These are phyloP conservation scores for Lithospermum erythrorhizon DNA, from an alignment of 257 asterid genomes.

Conservation along the genomic window DNA sequence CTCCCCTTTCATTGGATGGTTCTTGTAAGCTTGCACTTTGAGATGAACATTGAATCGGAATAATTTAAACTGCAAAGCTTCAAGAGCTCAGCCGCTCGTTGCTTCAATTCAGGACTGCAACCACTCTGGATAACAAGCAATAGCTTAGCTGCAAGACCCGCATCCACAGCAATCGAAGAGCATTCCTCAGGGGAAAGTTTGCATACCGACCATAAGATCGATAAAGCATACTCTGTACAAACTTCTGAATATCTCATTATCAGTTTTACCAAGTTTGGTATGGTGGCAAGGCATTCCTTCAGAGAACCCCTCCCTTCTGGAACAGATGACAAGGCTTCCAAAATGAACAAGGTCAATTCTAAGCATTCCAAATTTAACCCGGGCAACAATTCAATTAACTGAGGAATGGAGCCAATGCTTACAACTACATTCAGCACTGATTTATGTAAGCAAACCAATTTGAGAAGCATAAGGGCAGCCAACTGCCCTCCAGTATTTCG, in stretches of 20 bases:
- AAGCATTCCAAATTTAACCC: conserved; percentile 34
- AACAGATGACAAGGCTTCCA: conserved; percentile 36
- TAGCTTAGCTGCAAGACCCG: conserved; percentile 61
- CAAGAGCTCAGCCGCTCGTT: conserved; percentile 57
- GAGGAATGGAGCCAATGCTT: conserved; percentile 51
- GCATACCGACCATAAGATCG: conserved; percentile 47
- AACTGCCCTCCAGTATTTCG: conserved; percentile 39
- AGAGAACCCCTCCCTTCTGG: conserved; percentile 49
- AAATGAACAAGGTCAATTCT: conserved; percentile 36
- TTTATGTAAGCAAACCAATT: conserved; percentile 32
- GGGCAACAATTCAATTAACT: conserved; percentile 40
- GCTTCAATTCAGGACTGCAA: conserved; percentile 41
- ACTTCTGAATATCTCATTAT: conserved; percentile 51
- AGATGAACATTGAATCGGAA: conserved; percentile 49
- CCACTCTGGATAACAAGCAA: conserved; percentile 79
- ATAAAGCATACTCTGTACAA: conserved; percentile 46
- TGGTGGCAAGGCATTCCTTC: conserved; percentile 43
- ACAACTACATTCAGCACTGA: conserved; percentile 34
- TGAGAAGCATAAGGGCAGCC: conserved; percentile 47
- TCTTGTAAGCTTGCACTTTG: conserved; percentile 60
- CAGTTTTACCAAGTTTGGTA: conserved; percentile 39
- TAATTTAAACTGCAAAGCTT: conserved; percentile 63
- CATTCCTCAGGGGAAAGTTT: conserved; percentile 55
- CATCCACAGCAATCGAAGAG: conserved; percentile 50
- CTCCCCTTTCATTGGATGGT: conserved; percentile 42